Percentiles rank a stretch among this genome's conserved stretches.
Evolutionary conservation across 2,329 filamentous ascomycete genomes (phyloP).

Genomic region (Pseudogymnoascus sp.): DNA sequence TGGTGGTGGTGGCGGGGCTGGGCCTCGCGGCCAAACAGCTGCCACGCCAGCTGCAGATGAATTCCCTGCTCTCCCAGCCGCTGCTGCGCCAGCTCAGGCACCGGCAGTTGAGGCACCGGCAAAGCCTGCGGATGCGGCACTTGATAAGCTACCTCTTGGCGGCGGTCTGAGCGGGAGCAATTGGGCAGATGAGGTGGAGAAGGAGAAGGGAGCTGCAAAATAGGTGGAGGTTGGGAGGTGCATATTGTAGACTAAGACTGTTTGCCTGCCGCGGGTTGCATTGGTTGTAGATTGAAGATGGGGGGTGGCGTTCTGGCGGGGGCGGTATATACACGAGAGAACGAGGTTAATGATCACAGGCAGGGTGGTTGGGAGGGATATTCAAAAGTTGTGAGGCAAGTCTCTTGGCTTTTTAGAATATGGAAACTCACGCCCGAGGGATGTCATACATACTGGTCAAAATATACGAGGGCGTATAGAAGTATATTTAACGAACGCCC

Average conservation of each 20-base stretch:
- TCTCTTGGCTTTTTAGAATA: neutral
- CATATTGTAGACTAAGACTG: neutral
- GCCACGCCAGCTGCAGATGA: constrained; percentile 5
- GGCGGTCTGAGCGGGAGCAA: constrained; percentile 8
- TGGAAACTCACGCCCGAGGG: neutral
- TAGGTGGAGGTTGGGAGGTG: constrained; percentile 9
- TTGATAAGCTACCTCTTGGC: constrained; percentile 10
- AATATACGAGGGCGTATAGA: neutral
- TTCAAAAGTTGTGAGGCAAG: neutral
- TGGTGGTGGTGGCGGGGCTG: neutral
- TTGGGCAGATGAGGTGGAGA: constrained; percentile 16
- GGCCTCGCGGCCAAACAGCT: neutral
- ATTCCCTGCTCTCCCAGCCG: constrained; percentile 9
- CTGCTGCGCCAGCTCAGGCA: neutral
- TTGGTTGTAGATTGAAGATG: constrained; percentile 23
- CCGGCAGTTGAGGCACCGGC: constrained; percentile 1
- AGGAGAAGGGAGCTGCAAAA: constrained; percentile 4
- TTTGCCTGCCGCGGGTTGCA: constrained; percentile 15
- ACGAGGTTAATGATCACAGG: neutral
- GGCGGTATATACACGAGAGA: neutral
- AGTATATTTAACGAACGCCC: neutral
- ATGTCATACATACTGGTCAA: neutral
- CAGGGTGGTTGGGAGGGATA: neutral
- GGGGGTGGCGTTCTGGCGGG: neutral
- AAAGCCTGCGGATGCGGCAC: neutral